phyloP scores from a whole-genome alignment of 164 flowering plant genomes.

The Chloranthus sessilifolius region DNA sequence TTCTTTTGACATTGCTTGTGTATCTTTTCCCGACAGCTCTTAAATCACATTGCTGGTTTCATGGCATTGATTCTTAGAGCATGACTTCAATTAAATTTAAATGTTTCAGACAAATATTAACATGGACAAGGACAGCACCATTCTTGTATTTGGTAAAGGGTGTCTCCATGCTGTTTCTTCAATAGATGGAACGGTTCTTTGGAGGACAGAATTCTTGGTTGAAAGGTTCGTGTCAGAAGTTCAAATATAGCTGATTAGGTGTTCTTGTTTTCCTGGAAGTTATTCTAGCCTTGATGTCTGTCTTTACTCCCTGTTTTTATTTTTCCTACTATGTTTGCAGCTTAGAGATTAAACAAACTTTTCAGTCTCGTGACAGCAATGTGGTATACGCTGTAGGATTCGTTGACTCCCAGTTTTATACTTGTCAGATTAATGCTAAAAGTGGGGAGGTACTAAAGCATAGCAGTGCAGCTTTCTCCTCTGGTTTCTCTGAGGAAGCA shows the following conservation, averaged over 20 bases:
- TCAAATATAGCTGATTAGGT: not conserved
- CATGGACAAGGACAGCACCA: conserved; percentile 50
- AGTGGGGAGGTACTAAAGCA: conserved; percentile 72
- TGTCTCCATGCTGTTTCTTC: conserved; percentile 82
- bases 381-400: conserved; percentile 59
- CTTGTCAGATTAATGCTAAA: conserved; percentile 45
- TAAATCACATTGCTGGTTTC: not conserved
- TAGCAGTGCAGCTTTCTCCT: conserved; percentile 39
- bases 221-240: conserved; percentile 51
- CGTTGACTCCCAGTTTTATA: conserved; percentile 41
- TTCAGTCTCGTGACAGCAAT: conserved; percentile 55
- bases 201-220: conserved; percentile 58
- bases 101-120: conserved; percentile 50
- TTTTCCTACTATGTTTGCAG: conserved; percentile 38
- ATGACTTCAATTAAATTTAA: not conserved
- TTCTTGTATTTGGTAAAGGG: conserved; percentile 66
- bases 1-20: not conserved
- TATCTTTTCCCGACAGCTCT: not conserved
- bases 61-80: not conserved
- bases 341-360: conserved; percentile 51
- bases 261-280: conserved; percentile 3
- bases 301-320: no score
- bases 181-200: conserved; percentile 74
- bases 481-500: conserved; percentile 61
- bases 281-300: conserved; percentile 1